Base-by-base conservation (phyloP, 116 monocot species). In the Cymodocea nodosa region DNA sequence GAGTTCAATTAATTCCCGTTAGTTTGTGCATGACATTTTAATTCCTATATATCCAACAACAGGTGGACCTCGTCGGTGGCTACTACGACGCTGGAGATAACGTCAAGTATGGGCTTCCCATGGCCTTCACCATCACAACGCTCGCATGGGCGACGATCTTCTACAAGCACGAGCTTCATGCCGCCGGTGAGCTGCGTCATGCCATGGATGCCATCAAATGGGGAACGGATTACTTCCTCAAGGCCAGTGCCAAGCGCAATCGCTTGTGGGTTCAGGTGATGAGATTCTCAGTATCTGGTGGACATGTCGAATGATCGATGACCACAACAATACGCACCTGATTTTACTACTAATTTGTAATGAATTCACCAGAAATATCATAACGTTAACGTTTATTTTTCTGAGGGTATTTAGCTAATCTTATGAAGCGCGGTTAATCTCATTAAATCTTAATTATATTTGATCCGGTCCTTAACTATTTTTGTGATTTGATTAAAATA, bases 41-140 rank as follows among this genome's bases (percentile, higher is more conserved):
- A 23, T 18, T 55, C 22, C 16, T 13, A 30, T 24, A 39, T 35
- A 16, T 52, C 22, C 50, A n/a, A 50, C 0, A 23, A 30, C 58
- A 95, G 90, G 82, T 90, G 56, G 95, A 95, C 56, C 87, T 95
- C 15, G 71, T 69, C 0, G 95, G 87, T 58, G 95, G 95, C 9
- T 95, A 95, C 67, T 95, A 95, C 48, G 95, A 95, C 59, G 95
- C 90, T 17, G 95, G 95, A 39, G 95, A 95, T 78, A 95, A 95
- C 48, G 95, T 88, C 4, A 97, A 97, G 65, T 97, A 83, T 58
- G 95, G 87, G 4, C 62, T 97, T 39, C 91, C 95, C 0, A 90
- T 97, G 95, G 95, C 91, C 19, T 97, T 97, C 75, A 97, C 95
- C 4, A 59, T 97, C 16, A 97, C 95, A 0, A 90, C 78, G 7